Evolutionary conservation across 1,284 basidiomycete species (phyloP), one percentile per base, ranked within the genome.

Genomic region (Naganishia sp.): DNA sequence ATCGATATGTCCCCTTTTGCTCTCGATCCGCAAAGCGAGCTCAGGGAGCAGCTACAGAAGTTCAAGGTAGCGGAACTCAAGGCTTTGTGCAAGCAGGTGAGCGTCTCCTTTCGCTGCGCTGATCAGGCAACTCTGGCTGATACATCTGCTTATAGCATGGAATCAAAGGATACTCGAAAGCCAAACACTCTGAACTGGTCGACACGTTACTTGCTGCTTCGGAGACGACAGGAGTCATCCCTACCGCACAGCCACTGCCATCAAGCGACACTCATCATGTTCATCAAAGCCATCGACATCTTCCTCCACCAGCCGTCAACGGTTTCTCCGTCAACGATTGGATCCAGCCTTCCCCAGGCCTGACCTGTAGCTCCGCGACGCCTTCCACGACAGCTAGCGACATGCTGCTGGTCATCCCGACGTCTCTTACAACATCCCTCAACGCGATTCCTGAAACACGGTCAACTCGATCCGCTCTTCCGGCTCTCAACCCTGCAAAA

Each of bases 81-180:
- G 35, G 23, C 47, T 35, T 18, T 61, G 10, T 61, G 58, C 58
- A 61, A 61, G 28, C 23, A 61, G 23, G 58, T 61, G 28, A 39
- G 58, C 47, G 10, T 31, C n/a, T 32, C 31, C 25, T 28, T 18
- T 11, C 21, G 11, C 45, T 6, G 35, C 41, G 5, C 11, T 32
- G n/a, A 9, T 35, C 23, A 41, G 25, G 21, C n/a, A 17, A 6
- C 21, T 25, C 21, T 6, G 47, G 3, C 25, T 32, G 23, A 28
- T 21, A 17, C 13, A 13, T 41, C 17, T 35, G 18, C n/a, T n/a
- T 21, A 10, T 17, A 13, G 7, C 52, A 32, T 11, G 32, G 32
- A 4, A 39, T 54, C 52, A 41, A 21, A 9, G 52, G 52, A n/a
- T 54, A 54, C 52, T 54, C 55, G 23, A 39, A 47, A 35, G 18